Percentiles rank a stretch among this genome's conserved stretches.
phyloP scores from a whole-genome alignment of 2,329 filamentous ascomycete species.

The Talaromyces sp. region DNA sequence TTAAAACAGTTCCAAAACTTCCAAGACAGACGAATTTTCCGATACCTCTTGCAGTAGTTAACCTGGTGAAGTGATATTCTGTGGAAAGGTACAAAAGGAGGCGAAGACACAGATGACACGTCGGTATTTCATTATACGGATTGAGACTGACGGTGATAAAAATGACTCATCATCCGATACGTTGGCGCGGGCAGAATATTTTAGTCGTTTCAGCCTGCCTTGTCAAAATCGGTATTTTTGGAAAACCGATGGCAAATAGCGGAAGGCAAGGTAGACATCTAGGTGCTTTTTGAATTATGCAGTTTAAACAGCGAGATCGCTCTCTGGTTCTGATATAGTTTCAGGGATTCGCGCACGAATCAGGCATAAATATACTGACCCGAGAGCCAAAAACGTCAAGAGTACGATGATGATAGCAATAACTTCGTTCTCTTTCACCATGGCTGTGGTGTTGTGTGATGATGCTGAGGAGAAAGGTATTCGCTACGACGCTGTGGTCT shows the following conservation, averaged over 20 bases:
- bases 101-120: background rate
- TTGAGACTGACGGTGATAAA: background rate
- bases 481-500: background rate
- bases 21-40: background rate
- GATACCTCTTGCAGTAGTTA: background rate
- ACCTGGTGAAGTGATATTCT: too few relatives aligned
- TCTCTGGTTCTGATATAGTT: background rate
- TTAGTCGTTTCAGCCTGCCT: background rate
- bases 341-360: background rate
- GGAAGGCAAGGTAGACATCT: background rate
- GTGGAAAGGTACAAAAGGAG: background rate
- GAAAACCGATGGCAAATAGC: background rate
- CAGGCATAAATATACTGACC: background rate
- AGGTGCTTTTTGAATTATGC: background rate
- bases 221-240: background rate
- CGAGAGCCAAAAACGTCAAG: background rate
- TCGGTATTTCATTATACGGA: background rate
- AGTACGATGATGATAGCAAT: background rate
- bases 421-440: background rate
- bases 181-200: background rate
- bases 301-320: background rate
- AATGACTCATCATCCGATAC: background rate
- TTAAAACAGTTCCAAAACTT: background rate
- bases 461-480: background rate
- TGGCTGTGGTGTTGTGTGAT: background rate